phyloP scores from a whole-genome alignment of 148 eudicot species.

The Camellia lanceoleosa region DNA sequence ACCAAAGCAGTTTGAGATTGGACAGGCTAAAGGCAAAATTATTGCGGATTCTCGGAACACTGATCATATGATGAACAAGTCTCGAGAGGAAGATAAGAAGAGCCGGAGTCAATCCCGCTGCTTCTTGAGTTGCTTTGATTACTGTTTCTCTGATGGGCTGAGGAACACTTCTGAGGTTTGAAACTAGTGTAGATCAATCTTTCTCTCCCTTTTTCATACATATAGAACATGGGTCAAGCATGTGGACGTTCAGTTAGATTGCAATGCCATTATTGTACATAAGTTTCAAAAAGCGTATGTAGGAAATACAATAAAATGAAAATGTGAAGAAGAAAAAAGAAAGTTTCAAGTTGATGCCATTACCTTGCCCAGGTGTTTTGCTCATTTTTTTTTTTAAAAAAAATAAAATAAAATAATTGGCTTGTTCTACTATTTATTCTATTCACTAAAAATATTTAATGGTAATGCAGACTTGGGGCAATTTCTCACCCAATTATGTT shows the following conservation, averaged over 20 bases:
- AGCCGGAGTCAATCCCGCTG: neutral
- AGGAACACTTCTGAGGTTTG: neutral
- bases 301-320: neutral
- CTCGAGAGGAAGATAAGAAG: neutral
- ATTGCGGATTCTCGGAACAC: constrained; percentile 12
- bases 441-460: neutral
- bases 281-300: neutral
- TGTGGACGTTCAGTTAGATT: neutral
- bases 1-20: constrained; percentile 16
- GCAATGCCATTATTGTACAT: neutral
- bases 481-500: too few relatives aligned
- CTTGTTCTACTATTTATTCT: neutral
- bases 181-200: neutral
- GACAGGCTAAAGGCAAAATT: neutral
- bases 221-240: neutral
- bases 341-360: neutral
- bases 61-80: constrained; percentile 11
- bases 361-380: neutral
- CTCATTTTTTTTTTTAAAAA: too few relatives aligned
- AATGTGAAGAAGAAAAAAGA: neutral
- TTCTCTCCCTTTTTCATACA: neutral
- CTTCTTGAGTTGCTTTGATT: neutral
- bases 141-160: neutral
- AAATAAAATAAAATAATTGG: too few relatives aligned
- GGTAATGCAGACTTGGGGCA: too few relatives aligned